These are phyloP conservation scores for Fusarium beomiforme DNA, from an alignment of 2,329 filamentous ascomycete genomes.

Conservation along the genomic window DNA sequence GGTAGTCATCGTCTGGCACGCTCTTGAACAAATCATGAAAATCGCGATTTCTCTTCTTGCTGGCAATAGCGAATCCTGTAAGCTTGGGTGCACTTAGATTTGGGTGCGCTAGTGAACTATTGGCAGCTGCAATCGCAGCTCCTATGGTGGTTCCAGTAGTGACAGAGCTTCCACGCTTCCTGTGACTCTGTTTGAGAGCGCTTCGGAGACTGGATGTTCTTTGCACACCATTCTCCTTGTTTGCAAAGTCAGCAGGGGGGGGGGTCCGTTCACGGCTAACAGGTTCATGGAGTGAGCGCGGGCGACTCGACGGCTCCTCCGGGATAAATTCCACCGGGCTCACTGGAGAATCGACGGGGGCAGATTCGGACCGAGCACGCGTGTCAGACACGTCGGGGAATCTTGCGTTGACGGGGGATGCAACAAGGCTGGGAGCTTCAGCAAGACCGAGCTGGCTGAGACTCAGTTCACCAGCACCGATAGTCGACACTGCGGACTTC, in stretches of 20 bases:
- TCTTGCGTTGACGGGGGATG: slow-evolving; percentile 66
- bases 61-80: slow-evolving; percentile 95
- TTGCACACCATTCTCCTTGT: slow-evolving; percentile 66
- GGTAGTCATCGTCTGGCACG: slow-evolving; percentile 95
- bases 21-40: slow-evolving; percentile 95
- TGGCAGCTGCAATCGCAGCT: slow-evolving; percentile 76
- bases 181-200: slow-evolving; percentile 63
- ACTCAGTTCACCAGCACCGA: slow-evolving; percentile 89
- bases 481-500: slow-evolving; percentile 84
- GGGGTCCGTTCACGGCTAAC: slow-evolving; percentile 69
- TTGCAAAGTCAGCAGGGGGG: slow-evolving; percentile 69
- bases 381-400: slow-evolving; percentile 61
- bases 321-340: slow-evolving; percentile 41
- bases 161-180: slow-evolving; percentile 85
- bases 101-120: slow-evolving; percentile 74
- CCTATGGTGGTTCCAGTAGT: slow-evolving; percentile 74
- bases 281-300: slow-evolving; percentile 63
- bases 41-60: slow-evolving; percentile 94
- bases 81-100: slow-evolving; percentile 74
- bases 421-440: slow-evolving; percentile 64
- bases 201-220: slow-evolving; percentile 76
- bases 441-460: slow-evolving; percentile 86
- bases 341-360: slow-evolving; percentile 59
- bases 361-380: slow-evolving; percentile 66
- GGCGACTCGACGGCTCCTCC: slow-evolving; percentile 53